These are phyloP conservation scores for Mycena vitilis DNA, from an alignment of 768 basidiomycete species.

Conservation along the genomic window DNA sequence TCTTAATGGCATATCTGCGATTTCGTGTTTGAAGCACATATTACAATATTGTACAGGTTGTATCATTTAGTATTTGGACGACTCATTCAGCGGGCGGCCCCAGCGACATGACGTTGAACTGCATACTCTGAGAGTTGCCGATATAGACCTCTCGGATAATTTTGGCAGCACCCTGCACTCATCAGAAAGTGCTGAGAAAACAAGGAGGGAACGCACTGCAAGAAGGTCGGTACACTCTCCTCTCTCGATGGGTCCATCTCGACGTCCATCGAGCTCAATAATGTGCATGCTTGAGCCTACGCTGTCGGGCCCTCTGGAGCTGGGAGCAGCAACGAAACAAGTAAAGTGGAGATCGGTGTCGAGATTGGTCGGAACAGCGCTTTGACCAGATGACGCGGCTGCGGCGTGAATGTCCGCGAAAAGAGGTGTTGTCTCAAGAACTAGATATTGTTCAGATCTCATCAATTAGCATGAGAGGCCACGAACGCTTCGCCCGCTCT, in stretches of 20 bases:
- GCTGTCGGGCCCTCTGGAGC: slow-evolving; percentile 34
- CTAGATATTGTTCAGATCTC: slow-evolving; percentile 15
- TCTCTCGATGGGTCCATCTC: slow-evolving; percentile 84
- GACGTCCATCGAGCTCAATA: slow-evolving; percentile 86
- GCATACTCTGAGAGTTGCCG: slow-evolving; percentile 59
- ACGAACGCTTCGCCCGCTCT: slow-evolving; percentile 69
- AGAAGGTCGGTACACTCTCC: slow-evolving; percentile 73
- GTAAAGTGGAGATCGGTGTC: slow-evolving; percentile 89
- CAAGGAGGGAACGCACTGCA: slow-evolving; percentile 47
- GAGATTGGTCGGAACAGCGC: slow-evolving; percentile 68
- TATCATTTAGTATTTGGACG: not conserved
- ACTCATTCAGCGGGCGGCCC: slow-evolving; percentile 35
- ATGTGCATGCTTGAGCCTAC: slow-evolving; percentile 57
- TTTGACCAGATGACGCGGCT: slow-evolving; percentile 78
- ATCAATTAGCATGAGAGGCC: not conserved
- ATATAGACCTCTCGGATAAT: slow-evolving; percentile 73
- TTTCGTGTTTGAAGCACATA: slow-evolving; percentile 57
- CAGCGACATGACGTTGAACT: slow-evolving; percentile 79
- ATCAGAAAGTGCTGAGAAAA: not conserved
- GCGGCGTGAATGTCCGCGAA: slow-evolving; percentile 84
- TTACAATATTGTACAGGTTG: slow-evolving; percentile 20
- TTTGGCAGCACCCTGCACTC: slow-evolving; percentile 69
- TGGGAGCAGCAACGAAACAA: slow-evolving; percentile 81
- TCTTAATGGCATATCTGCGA: slow-evolving; percentile 89
- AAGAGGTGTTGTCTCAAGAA: slow-evolving; percentile 80